phyloP scores from a whole-genome alignment of 176 grass and related monocot genomes.

The Bromus sterilis region DNA sequence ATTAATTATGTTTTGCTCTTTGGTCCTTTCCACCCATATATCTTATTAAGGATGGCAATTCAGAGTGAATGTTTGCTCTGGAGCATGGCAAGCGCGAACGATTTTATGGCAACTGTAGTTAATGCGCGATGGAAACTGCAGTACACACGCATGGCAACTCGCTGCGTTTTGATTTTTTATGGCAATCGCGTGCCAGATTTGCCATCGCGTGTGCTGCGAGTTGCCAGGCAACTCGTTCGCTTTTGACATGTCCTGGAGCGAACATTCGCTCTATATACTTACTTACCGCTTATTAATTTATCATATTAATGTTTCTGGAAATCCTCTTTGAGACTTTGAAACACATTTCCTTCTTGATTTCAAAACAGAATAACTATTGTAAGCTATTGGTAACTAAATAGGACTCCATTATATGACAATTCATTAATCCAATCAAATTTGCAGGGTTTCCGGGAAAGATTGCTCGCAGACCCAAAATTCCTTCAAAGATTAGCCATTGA shows the following conservation, averaged over 20 bases:
- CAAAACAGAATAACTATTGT: not conserved
- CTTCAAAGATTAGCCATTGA: constrained; percentile 90
- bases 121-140: no score
- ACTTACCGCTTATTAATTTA: not conserved
- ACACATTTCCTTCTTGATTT: not conserved
- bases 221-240: no score
- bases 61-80: no score
- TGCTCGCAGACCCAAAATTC: constrained; percentile 93
- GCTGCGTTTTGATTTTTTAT: no score
- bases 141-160: no score
- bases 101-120: no score
- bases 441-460: constrained; percentile 95
- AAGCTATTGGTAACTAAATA: constrained; percentile 6
- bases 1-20: not conserved
- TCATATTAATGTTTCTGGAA: not conserved
- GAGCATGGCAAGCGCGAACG: no score
- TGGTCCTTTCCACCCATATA: not conserved
- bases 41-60: no score
- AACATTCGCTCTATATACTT: no score
- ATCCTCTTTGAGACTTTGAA: not conserved
- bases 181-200: no score
- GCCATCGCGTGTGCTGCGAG: no score
- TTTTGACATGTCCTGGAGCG: no score
- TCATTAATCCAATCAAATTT: not conserved
- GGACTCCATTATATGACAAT: not conserved